Conservation (phyloP, 331 rosid genomes). For the Ulmus americana region DNA sequence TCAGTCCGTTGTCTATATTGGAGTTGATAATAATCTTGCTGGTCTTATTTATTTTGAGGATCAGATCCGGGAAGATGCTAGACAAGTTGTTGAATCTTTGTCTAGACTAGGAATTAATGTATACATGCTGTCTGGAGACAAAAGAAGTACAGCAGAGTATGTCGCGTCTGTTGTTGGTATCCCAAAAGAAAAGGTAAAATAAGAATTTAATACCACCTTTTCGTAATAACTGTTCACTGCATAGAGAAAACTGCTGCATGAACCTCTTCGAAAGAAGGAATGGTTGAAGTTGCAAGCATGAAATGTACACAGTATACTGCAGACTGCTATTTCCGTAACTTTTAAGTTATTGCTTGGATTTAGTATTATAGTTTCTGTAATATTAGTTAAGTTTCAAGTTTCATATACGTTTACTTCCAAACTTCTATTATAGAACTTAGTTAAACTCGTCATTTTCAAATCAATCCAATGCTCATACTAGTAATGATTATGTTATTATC, state of each 20-base stretch:
- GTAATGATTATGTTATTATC: too few relatives aligned
- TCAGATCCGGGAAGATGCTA: conserved; percentile 84
- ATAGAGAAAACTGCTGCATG: too few relatives aligned
- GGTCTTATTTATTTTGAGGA: conserved; percentile 83
- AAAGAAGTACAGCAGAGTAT: conserved; percentile 68
- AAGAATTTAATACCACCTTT: neutral
- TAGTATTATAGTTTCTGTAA: too few relatives aligned
- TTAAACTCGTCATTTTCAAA: too few relatives aligned
- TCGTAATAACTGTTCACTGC: too few relatives aligned
- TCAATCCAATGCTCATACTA: too few relatives aligned
- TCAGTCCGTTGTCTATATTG: conserved; percentile 80
- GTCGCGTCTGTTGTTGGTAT: conserved; percentile 90
- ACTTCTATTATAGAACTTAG: too few relatives aligned
- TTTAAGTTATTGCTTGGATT: too few relatives aligned
- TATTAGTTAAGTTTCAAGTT: neutral
- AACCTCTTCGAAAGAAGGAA: too few relatives aligned
- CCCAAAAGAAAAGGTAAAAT: conserved; percentile 62
- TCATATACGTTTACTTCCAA: neutral
- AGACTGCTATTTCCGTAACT: too few relatives aligned
- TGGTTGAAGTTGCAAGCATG: too few relatives aligned
- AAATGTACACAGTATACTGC: too few relatives aligned
- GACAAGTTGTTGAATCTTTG: conserved; percentile 52
- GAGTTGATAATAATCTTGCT: conserved; percentile 60
- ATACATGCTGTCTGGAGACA: conserved; percentile 95
- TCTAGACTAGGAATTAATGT: conserved; percentile 60